Base-by-base conservation (phyloP, 2,329 filamentous ascomycete species). In the Hypoxylon sp. region DNA sequence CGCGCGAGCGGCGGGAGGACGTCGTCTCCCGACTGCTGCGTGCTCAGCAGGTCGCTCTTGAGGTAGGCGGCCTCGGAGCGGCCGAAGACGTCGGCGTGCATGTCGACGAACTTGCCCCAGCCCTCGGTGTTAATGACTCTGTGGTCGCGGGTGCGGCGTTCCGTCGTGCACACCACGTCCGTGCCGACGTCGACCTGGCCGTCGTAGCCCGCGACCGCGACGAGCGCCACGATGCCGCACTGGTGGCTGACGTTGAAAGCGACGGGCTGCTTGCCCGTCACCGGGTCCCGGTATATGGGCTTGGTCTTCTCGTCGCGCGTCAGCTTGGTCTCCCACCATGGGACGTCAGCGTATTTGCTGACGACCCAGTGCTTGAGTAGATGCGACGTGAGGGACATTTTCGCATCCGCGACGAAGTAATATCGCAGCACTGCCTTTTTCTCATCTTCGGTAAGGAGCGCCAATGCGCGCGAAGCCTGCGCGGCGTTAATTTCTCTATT, bases 201-300 rank as follows among this genome's bases (percentile, higher is more conserved):
- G 4, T 66, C 72, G 73, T 80, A 78, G 19, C 75, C 76, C 46
- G 79, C 76, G 2, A 84, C 81, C 13, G 90, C 90, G 11, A 91
- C 84, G 31, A 94, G 82, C 1, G 87, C 87, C 0, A 94, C 92
- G 14, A 95, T 81, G 1, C 92, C 92, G 8, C 90, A 90, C 82
- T 95, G 92, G 78, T 95, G 92, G 50, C 88, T 91, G 61, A 94
- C 86, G 79, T 95, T 95, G 84, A 95, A 94, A 69, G 82, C 74
- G n/a, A 89, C 77, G 17, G 84, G 80, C 73, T 84, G 80, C 63
- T 65, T 81, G 71, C 73, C 86, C 73, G 69, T 85, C 81, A 77
- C 83, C 79, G 70, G 84, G 82, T 83, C 81, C 76, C 75, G 76
- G 76, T 83, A 89, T 57, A 87, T 77, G 47, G 87, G 87, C 78